Evolutionary conservation across 2,329 filamentous ascomycete species (phyloP).

Genomic region (Penicillium brasilianum): DNA sequence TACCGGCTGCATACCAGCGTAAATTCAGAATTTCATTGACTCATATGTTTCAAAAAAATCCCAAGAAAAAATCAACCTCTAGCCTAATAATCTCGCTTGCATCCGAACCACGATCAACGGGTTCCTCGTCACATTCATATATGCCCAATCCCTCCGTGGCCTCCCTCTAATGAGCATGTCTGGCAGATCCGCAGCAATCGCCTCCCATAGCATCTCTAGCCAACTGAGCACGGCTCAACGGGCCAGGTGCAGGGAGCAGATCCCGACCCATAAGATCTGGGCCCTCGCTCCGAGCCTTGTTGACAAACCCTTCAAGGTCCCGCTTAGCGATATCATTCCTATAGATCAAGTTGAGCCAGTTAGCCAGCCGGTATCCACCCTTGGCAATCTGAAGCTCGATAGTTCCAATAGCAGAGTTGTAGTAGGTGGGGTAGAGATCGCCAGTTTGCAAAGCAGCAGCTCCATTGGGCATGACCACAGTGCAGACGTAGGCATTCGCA

Average conservation of each 20-base stretch:
- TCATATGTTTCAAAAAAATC: neutral
- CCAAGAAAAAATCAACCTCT: neutral
- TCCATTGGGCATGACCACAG: slow-evolving; percentile 68
- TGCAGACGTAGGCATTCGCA: slow-evolving; percentile 69
- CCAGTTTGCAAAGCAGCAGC: slow-evolving; percentile 60
- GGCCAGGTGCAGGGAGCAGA: slow-evolving; percentile 17
- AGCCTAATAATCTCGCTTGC: neutral
- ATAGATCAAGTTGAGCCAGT: slow-evolving; percentile 46
- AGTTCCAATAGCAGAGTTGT: slow-evolving; percentile 54
- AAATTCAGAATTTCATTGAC: neutral
- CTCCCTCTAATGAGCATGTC: slow-evolving; percentile 17
- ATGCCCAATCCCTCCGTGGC: neutral
- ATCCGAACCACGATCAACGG: neutral
- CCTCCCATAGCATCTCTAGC: slow-evolving; percentile 31
- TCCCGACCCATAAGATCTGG: slow-evolving; percentile 14
- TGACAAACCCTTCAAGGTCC: slow-evolving; percentile 7
- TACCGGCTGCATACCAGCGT: neutral
- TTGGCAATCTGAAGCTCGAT: slow-evolving; percentile 70
- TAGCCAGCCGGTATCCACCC: slow-evolving; percentile 70
- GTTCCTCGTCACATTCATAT: neutral
- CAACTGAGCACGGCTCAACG: slow-evolving; percentile 25
- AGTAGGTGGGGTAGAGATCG: slow-evolving; percentile 67
- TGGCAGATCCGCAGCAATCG: slow-evolving; percentile 22
- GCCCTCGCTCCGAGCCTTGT: slow-evolving; percentile 7
- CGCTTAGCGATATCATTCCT: slow-evolving; percentile 21